Base-by-base conservation (phyloP, 306 rosid genomes). In the Styphnolobium japonicum region DNA sequence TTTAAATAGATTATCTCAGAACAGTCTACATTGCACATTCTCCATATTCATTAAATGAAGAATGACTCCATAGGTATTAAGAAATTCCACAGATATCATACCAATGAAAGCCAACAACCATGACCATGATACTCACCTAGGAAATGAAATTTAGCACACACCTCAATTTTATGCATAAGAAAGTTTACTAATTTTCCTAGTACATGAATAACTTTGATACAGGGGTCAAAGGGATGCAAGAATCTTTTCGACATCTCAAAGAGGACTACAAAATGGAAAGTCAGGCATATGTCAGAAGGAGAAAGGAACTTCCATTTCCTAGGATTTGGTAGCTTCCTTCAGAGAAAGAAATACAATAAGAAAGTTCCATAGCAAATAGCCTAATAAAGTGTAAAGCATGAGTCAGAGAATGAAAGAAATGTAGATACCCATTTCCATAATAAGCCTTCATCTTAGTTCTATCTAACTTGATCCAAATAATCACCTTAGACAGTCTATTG, bases 381-480 rank as follows among this genome's bases (percentile, higher is more conserved):
- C 64, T 7, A 56, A 56, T 46, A 48, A 60, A 78, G 31, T 67
- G 57, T 75, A 63, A 71, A 80, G 70, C 67, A 43, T 43, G 76
- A 45, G 7, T 29, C 27, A 40, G 75, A 31, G 14, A 49, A 40
- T 22, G 46, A 33, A 63, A 7, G 40, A 77, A 64, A 68, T 51
- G 18, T 9, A 57, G 51, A 40, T n/a, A 58, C 31, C 19, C 21
- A 19, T 77, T 70, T 77, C 40, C 46, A 64, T 63, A 15, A 73
- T 31, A 36, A 23, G 19, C 48, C 52, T 40, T 64, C 34, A 31
- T 77, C 34, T 7, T 55, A 42, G 25, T 73, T 80, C 53, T 9
- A 70, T 60, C 34, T 65, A 78, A 15, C 33, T 64, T 36, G 19
- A 73, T 81, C 70, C 81, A 80, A 76, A 73, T 73, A 63, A 58